These are phyloP conservation scores for Jamesozyma rosinii DNA, from an alignment of 805 yeast genomes.

Conservation along the genomic window DNA sequence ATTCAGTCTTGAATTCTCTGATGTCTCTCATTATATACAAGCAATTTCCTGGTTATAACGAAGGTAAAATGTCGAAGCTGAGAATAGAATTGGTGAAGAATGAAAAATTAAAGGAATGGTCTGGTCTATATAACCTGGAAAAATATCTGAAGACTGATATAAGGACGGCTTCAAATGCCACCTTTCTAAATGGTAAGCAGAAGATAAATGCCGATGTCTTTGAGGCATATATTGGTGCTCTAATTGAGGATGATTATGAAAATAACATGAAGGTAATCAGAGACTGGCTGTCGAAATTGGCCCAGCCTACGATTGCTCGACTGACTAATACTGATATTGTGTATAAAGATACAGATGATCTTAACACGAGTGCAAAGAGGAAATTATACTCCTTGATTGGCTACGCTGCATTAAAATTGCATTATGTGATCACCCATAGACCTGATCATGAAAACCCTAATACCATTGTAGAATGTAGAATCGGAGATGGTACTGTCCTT, in stretches of 20 bases:
- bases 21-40: conserved; percentile 60
- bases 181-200: conserved; percentile 42
- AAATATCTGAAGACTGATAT: conserved; percentile 43
- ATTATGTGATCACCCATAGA: conserved; percentile 40
- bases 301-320: conserved; percentile 37
- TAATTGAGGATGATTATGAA: conserved; percentile 37
- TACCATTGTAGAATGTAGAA: conserved; percentile 55
- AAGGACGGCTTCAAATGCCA: conserved; percentile 26
- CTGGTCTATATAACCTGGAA: conserved; percentile 59
- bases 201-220: conserved; percentile 82
- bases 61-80: conserved; percentile 69
- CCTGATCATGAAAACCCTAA: conserved; percentile 32
- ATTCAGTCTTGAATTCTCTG: conserved; percentile 67
- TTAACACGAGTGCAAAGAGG: conserved; percentile 64
- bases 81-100: conserved; percentile 69
- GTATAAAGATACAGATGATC: conserved; percentile 27
- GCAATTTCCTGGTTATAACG: conserved; percentile 59
- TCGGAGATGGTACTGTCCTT: conserved; percentile 51
- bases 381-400: conserved; percentile 75
- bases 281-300: conserved; percentile 47
- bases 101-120: conserved; percentile 59
- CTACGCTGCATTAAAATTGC: conserved; percentile 54
- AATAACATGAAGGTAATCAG: conserved; percentile 41
- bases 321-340: conserved; percentile 15
- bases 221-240: conserved; percentile 90